Base-by-base conservation (phyloP, 169 alveolate genomes). In the Eimeria tenella region DNA sequence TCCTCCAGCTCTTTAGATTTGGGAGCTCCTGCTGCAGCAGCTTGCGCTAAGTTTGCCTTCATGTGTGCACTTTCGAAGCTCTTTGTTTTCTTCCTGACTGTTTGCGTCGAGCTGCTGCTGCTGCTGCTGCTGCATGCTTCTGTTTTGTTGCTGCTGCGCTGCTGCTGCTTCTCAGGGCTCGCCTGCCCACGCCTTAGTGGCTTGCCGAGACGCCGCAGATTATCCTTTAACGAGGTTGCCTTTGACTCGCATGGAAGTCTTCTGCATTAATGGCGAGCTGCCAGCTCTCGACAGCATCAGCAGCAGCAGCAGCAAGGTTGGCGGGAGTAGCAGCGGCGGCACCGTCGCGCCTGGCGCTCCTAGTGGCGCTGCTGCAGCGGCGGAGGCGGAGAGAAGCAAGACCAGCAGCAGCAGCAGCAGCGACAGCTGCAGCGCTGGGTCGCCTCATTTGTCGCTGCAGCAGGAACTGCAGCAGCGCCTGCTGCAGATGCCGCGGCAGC, bases 201-300 rank as follows among this genome's bases (percentile, higher is more conserved):
- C 68, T 60, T 81, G 89, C 89, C 31, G 89, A 25, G 49, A 53
- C 17, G 73, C 89, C 55, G 23, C 19, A 23, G 89, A 81, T 15
- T 81, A n/a, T 21, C 89, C 89, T 23, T 15, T 81, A 19, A 81
- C 89, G 19, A 65, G 89, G 3, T 9, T 81, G 42, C 89, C 89
- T 4, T 21, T 81, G 23, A 56, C 89, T 65, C 49, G 55, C n/a
- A 81, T 81, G 89, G 89, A 81, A 6, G 19, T 81, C 42, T 60
- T 60, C 25, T 81, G 89, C 49, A 42, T 81, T 52, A 56, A 81
- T 55, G 71, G 17, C 13, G 23, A 70, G 15, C 17, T 11, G 49
- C 81, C 50, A 1, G 42, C 81, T 13, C 49, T 21, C n/a, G 50
- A 11, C 17, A n/a, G 53, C 68, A 17, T 0, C 68, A 58, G 68